These are phyloP conservation scores for Rhynchosporium secalis DNA, from an alignment of 2,329 filamentous ascomycete species.

Conservation along the genomic window DNA sequence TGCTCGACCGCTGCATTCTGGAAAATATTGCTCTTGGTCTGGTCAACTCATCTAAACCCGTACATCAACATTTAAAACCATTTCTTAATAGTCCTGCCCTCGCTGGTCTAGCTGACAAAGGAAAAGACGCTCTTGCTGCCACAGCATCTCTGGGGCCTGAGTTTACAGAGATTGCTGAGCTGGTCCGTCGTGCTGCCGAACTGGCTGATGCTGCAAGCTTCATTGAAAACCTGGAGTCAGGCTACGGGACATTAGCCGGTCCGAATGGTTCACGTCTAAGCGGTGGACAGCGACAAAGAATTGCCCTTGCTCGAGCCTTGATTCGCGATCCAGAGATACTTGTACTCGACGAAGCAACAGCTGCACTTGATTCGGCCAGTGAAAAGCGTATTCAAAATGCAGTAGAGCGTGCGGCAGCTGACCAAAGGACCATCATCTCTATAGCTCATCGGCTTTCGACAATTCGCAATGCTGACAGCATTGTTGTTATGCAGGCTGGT, in stretches of 20 bases:
- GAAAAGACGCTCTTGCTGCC: slow-evolving; percentile 37
- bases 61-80: slow-evolving; percentile 42
- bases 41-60: slow-evolving; percentile 44
- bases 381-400: slow-evolving; percentile 88
- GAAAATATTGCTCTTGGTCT: slow-evolving; percentile 32
- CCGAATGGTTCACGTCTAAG: slow-evolving; percentile 53
- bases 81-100: slow-evolving; percentile 43
- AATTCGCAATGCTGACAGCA: slow-evolving; percentile 86
- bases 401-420: slow-evolving; percentile 69
- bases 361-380: slow-evolving; percentile 76
- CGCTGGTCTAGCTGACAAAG: slow-evolving; percentile 49
- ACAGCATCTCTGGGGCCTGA: slow-evolving; percentile 1
- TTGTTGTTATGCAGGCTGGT: slow-evolving; percentile 76
- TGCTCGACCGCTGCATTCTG: slow-evolving; percentile 52
- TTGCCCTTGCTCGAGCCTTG: slow-evolving; percentile 65
- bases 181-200: slow-evolving; percentile 50
- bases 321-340: slow-evolving; percentile 58
- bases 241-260: slow-evolving; percentile 28
- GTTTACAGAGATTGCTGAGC: slow-evolving; percentile 38
- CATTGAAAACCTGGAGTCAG: slow-evolving; percentile 15
- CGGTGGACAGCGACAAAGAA: slow-evolving; percentile 75
- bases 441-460: slow-evolving; percentile 90
- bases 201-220: slow-evolving; percentile 44
- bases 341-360: slow-evolving; percentile 61
- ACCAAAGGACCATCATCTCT: slow-evolving; percentile 84